Conservation (phyloP, 2,329 filamentous ascomycete species). For the Epichloe amarillans region DNA sequence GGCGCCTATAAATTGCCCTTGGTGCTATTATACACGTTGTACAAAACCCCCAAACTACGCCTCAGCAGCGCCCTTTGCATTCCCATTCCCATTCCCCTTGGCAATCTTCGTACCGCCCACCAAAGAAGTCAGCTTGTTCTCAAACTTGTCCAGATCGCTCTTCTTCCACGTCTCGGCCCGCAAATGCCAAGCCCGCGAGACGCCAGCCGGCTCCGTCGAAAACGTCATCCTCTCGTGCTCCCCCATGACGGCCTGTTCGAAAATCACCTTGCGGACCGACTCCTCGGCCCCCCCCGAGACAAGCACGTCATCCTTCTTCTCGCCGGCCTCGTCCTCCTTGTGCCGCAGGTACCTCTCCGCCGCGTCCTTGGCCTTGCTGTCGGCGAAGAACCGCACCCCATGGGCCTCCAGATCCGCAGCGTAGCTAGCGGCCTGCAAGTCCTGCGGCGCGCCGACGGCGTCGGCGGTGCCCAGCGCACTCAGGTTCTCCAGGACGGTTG, state of each 20-base stretch:
- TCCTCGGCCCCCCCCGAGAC: slow-evolving; percentile 21
- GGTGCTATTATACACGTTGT: no score
- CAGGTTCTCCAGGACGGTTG: slow-evolving; percentile 23
- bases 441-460: slow-evolving; percentile 17
- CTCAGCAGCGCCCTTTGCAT: slow-evolving; percentile 6
- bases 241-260: slow-evolving; percentile 19
- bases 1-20: no score
- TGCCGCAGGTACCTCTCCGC: slow-evolving; percentile 19
- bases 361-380: slow-evolving; percentile 14
- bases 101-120: slow-evolving; percentile 8
- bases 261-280: slow-evolving; percentile 19
- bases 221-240: slow-evolving; percentile 23
- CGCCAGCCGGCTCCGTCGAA: slow-evolving; percentile 19
- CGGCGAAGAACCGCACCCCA: slow-evolving; percentile 21
- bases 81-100: slow-evolving; percentile 10
- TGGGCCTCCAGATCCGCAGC: slow-evolving; percentile 17
- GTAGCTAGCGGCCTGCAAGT: slow-evolving; percentile 17
- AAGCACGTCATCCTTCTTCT: slow-evolving; percentile 6
- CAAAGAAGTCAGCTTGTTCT: slow-evolving; percentile 25
- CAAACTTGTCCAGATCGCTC: slow-evolving; percentile 22
- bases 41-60: neutral
- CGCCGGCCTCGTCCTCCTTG: slow-evolving; percentile 4
- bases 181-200: slow-evolving; percentile 24
- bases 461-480: slow-evolving; percentile 23
- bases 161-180: slow-evolving; percentile 23